Evolutionary conservation across 148 eudicot genomes (phyloP), one percentile per base, ranked within the genome.

Genomic region (Heliosperma pusillum): DNA sequence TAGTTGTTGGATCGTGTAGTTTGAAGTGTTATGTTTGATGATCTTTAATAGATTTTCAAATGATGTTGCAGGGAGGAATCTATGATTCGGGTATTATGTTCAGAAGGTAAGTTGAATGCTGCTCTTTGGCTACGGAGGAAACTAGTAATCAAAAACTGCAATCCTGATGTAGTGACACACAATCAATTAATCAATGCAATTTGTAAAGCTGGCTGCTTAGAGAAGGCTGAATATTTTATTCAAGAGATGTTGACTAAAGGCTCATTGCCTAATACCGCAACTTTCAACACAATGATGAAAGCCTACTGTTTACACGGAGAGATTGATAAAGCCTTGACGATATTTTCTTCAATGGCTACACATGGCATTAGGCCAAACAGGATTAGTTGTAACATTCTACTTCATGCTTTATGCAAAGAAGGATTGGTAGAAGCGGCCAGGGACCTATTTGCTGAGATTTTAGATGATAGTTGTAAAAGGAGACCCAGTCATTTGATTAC

Each of bases 331-430:
- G 97, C 95, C 74, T 85, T 88, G 11, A 83, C 87, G 66, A 45
- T 88, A 60, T 78, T 87, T 72, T 87, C 88, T 47, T 82, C 87
- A 66, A 89, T 92, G 94, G 62, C 76, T 58, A 72, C 67, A 61
- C 36, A 20, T 77, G 88, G 85, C 30, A 72, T 87, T 63, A 79
- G 66, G 63, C 94, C 97, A 72, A 87, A 92, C 72, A 86, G 71
- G 75, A 81, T 89, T 70, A 85, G 91, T 19, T 86, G 86, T 74
- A 90, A 88, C 81, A 87, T 90, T 73, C 87, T 92, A 62, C 87
- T 92, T 61, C 89, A 90, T 78, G 88, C 91, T 69, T 87, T 92
- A 72, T 88, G 94, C 81, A 84, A 86, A 79, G 84, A 87, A 86
- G 97, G 94, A 71, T 72, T 88, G 21, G 69, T 82, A 78, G 85